A percentile compares a stretch with the other conserved stretches of the same genome.
Evolutionary conservation across 306 rosid species (phyloP).

Genomic region (Heteromeles arbutifolia): DNA sequence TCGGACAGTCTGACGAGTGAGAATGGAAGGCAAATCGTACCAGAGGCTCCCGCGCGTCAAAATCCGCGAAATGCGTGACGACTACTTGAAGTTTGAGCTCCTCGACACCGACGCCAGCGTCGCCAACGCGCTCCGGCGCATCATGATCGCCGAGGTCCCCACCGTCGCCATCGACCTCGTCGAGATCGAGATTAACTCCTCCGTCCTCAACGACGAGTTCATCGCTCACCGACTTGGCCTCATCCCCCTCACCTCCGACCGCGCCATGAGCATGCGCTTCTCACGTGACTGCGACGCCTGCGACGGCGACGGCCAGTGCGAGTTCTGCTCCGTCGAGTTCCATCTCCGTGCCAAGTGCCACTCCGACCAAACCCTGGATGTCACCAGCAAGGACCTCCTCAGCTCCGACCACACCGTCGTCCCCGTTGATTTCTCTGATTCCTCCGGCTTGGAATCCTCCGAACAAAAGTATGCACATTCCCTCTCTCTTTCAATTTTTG

Average conservation of each 20-base stretch:
- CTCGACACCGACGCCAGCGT: slow-evolving; percentile 81
- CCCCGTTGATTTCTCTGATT: slow-evolving; percentile 73
- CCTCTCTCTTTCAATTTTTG: neutral
- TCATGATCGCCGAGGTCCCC: slow-evolving; percentile 94
- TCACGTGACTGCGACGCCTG: slow-evolving; percentile 99
- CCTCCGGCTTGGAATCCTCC: slow-evolving; percentile 39
- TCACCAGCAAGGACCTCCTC: slow-evolving; percentile 69
- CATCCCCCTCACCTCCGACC: slow-evolving; percentile 76
- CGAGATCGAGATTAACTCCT: slow-evolving; percentile 90
- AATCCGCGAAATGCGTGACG: slow-evolving; percentile 76
- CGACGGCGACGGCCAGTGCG: slow-evolving; percentile 97
- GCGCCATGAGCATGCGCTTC: slow-evolving; percentile 96
- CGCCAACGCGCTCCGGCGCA: slow-evolving; percentile 95
- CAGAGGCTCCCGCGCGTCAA: slow-evolving; percentile 83
- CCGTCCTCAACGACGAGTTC: slow-evolving; percentile 94
- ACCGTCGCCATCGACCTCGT: slow-evolving; percentile 91
- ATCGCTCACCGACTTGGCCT: slow-evolving; percentile 93
- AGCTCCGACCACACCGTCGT: slow-evolving; percentile 90
- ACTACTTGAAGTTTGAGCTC: slow-evolving; percentile 71
- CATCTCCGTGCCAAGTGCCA: slow-evolving; percentile 76
- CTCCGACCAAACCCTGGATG: slow-evolving; percentile 76
- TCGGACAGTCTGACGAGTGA: neutral
- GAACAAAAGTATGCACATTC: slow-evolving; percentile 35
- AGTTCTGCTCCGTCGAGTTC: slow-evolving; percentile 95
- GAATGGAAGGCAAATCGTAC: slow-evolving; percentile 65